Conservation (phyloP, 148 eudicot genomes). For the Rhododendron mucronatum region DNA sequence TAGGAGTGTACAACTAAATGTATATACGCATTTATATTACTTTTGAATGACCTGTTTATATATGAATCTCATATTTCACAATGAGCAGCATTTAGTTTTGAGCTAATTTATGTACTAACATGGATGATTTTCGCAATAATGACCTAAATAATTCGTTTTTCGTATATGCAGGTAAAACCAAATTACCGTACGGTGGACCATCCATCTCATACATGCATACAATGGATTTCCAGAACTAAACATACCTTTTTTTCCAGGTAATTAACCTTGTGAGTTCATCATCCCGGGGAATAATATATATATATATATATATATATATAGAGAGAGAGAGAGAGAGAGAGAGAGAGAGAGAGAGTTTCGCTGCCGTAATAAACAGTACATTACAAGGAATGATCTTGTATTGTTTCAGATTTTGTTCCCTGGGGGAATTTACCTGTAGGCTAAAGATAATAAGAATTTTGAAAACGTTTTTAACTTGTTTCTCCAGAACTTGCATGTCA, state of each 20-base stretch:
- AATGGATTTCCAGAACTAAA: background rate
- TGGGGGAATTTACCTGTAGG: background rate
- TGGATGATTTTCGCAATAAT: background rate
- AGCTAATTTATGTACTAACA: background rate
- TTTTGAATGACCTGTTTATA: too few relatives aligned
- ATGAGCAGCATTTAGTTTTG: background rate
- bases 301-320: too few relatives aligned
- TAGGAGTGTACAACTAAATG: too few relatives aligned
- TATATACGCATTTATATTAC: too few relatives aligned
- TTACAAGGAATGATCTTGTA: background rate
- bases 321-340: too few relatives aligned
- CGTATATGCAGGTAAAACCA: background rate
- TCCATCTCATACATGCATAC: background rate
- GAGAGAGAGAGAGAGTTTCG: too few relatives aligned
- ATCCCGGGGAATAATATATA: background rate
- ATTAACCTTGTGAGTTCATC: background rate
- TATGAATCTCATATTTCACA: too few relatives aligned
- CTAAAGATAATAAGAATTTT: background rate
- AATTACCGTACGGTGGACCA: background rate
- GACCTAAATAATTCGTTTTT: background rate
- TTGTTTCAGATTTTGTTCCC: background rate
- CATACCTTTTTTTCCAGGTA: background rate
- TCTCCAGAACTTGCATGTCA: background rate
- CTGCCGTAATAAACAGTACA: background rate
- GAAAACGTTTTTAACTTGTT: background rate